These are phyloP conservation scores for Oryza nivara DNA, from an alignment of 176 grass and related monocot species.

Conservation along the genomic window DNA sequence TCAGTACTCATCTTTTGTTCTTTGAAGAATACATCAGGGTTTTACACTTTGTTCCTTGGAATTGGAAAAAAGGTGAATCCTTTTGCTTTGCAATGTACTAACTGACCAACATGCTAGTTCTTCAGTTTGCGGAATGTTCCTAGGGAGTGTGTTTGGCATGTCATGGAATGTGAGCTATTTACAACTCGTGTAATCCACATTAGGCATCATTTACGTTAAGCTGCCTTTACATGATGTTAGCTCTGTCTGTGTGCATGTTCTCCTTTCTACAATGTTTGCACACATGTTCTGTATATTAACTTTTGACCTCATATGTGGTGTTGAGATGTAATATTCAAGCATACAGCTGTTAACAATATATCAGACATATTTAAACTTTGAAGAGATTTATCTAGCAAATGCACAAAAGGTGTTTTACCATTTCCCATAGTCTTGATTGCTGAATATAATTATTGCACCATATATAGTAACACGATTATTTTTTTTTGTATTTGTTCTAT, in stretches of 20 bases:
- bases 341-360: background rate
- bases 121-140: background rate
- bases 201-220: background rate
- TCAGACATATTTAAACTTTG: background rate
- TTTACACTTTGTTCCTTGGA: background rate
- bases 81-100: background rate
- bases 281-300: background rate
- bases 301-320: background rate
- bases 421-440: background rate
- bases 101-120: background rate
- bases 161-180: background rate
- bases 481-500: background rate
- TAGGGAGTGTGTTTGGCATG: background rate
- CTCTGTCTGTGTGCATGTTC: background rate
- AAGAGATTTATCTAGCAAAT: slow-evolving; percentile 22
- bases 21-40: background rate
- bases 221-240: background rate
- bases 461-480: background rate
- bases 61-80: background rate
- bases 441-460: slow-evolving; percentile 20
- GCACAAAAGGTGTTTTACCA: background rate
- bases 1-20: background rate
- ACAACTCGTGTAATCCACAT: background rate
- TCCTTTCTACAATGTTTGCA: background rate
- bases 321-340: background rate